Base-by-base conservation (phyloP, 2,329 filamentous ascomycete genomes). In the Pleoardoris graminearum region DNA sequence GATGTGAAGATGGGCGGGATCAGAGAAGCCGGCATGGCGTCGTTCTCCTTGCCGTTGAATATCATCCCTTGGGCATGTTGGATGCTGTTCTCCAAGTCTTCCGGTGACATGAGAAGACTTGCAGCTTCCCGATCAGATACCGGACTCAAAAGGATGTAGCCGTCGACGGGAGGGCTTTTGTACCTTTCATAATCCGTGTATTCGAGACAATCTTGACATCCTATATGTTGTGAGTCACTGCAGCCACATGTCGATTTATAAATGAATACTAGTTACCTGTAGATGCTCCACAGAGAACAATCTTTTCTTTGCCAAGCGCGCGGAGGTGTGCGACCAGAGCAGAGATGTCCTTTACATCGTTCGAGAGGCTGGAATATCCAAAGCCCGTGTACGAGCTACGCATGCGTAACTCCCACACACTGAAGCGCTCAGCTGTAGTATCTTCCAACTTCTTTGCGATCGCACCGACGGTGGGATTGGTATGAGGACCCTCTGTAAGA, bases 341-440 rank as follows among this genome's bases (percentile, higher is more conserved):
- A 23, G 47, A 44, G 12, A 61, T 42, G 27, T 61, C 58, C 29
- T 57, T 49, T 1, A 39, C 56, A 33, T 64, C 58, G 7, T 62
- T 54, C n/a, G 46, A 42, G 3, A 62, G 44, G 35, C 55, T 62
- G 8, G 58, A 61, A 36, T 56, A 55, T 4, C 59, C 60, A 38
- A 59, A 62, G 0, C 60, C 58, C 2, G 54, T 55, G 37, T 64
- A 62, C 12, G 56, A 59, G 19, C 56, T 62, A 7, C 56, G 58
- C 56, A 60, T 62, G n/a, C 60, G 56, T 19, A 58, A 54, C 7
- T 62, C 55, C 55, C 60, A 64, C 7, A 58, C 36, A 3, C 50
- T 53, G 21, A 58, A 62, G 8, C 14, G n/a, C 12, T 46, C 25
- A 2, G 53, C 17, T 3, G 42, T 14, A 16, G 42, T 25, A 21